Evolutionary conservation across 2,329 filamentous ascomycete species (phyloP).

Genomic region (Spiromastix sp.): DNA sequence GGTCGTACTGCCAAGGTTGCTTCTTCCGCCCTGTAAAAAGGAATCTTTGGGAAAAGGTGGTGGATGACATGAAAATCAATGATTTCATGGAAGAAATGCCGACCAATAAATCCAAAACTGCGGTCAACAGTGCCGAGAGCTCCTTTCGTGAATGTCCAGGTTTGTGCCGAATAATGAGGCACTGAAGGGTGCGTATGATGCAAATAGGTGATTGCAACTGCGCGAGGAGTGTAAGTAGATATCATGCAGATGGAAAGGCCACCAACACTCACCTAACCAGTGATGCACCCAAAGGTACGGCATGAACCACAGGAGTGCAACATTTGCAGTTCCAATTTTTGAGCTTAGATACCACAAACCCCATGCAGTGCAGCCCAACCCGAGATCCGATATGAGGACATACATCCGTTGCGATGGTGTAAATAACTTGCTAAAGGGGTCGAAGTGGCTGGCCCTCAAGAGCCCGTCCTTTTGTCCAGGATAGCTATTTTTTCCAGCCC

Average conservation of each 20-base stretch:
- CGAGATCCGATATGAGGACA: constrained; percentile 51
- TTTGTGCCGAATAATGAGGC: constrained; percentile 48
- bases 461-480: constrained; percentile 15
- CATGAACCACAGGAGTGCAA: constrained; percentile 50
- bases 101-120: constrained; percentile 54
- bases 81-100: constrained; percentile 57
- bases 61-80: constrained; percentile 56
- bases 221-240: constrained; percentile 5
- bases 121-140: constrained; percentile 55
- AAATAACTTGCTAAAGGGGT: constrained; percentile 52
- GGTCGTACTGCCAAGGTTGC: constrained; percentile 48
- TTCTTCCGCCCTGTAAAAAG: constrained; percentile 51
- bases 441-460: constrained; percentile 42
- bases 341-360: constrained; percentile 44
- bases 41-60: constrained; percentile 51
- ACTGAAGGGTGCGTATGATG: constrained; percentile 56
- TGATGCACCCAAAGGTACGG: constrained; percentile 63
- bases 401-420: constrained; percentile 45
- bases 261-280: constrained; percentile 48
- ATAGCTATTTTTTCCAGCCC: constrained; percentile 39
- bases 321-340: constrained; percentile 46
- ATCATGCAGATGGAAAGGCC: not conserved
- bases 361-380: constrained; percentile 42
- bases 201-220: constrained; percentile 64
- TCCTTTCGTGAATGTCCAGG: constrained; percentile 54